Evolutionary conservation across 208 protist genomes (phyloP).

Genomic region (Crithidia sp.): DNA sequence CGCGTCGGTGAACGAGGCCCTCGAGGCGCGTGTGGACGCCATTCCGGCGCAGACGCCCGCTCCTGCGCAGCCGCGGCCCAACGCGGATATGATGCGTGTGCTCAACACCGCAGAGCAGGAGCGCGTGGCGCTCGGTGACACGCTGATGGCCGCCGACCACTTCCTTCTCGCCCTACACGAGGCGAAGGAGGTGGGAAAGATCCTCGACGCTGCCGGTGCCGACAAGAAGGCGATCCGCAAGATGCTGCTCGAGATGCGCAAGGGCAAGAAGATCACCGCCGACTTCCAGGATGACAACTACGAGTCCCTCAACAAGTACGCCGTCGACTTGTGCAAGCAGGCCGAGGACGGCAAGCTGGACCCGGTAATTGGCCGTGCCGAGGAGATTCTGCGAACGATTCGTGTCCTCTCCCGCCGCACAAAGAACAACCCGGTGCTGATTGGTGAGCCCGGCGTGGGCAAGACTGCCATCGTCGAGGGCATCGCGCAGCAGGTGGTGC

Average conservation of each 20-base stretch:
- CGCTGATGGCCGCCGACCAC: constrained; percentile 79
- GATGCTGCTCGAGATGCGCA: constrained; percentile 80
- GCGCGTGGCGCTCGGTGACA: constrained; percentile 72
- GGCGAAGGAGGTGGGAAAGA: constrained; percentile 52
- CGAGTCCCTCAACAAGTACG: constrained; percentile 97
- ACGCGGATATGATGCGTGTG: constrained; percentile 70
- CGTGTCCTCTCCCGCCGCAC: constrained; percentile 97
- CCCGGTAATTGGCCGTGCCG: constrained; percentile 98
- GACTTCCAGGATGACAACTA: constrained; percentile 86
- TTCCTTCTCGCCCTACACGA: constrained; percentile 79
- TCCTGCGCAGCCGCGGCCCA: constrained; percentile 68
- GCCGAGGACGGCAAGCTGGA: constrained; percentile 96
- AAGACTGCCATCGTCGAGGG: constrained; percentile 95
- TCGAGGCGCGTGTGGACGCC: constrained; percentile 45
- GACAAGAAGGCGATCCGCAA: constrained; percentile 59
- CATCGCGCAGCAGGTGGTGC: constrained; percentile 92
- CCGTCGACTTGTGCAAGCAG: constrained; percentile 94
- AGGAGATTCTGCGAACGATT: constrained; percentile 98
- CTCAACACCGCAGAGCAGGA: constrained; percentile 86
- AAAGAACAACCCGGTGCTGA: constrained; percentile 99
- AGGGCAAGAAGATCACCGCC: constrained; percentile 84
- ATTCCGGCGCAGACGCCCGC: constrained; percentile 70
- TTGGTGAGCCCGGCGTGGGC: constrained; percentile 96
- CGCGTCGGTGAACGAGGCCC: constrained; percentile 52
- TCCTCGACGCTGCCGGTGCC: constrained; percentile 75